Evolutionary conservation across 768 basidiomycete genomes (phyloP), one percentile per base, ranked within the genome.

Genomic region (Calvatia gigantea): DNA sequence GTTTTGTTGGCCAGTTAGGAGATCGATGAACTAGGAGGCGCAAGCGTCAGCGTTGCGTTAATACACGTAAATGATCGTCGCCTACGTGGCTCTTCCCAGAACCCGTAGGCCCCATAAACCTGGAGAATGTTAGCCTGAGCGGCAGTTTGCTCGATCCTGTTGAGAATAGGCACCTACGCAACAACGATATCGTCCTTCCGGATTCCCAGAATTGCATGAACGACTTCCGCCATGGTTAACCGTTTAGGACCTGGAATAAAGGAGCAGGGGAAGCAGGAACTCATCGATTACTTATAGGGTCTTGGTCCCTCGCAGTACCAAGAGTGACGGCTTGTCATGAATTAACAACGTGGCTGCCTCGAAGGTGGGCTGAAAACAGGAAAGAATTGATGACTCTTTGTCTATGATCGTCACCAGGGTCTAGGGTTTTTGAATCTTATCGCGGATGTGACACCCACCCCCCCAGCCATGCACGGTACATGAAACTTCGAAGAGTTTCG

Each of bases 101-200:
- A 11, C 64, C 66, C 2, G 62, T 64, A n/a, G 65, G 59, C 25
- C 66, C 66, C 63, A 67, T 67, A 8, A 67, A 55, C 2, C 66
- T 67, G 17, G 5, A 21, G n/a, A 41, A 31, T n/a, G n/a, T n/a
- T n/a, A n/a, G n/a, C n/a, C n/a, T n/a, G n/a, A n/a, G n/a, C n/a
- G n/a, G n/a, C 35, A 12, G 17, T 7, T 37, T n/a, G 2, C 12
- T n/a, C 0, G 14, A 4, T 4, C 14, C 4, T 0, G 35, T 3
- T 37, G 35, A 14, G 0, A 37, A 37, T 14, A 0, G 35, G 35
- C 17, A 14, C 17, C 35, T 37, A 37, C 35, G 35, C 35, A 37
- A 37, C 17, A 37, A 37, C 17, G 35, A 37, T 37, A 6, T 37
- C 35, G 35, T 37, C 35, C 0, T 37, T n/a, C 35, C 35, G 2